Percentiles rank a stretch among this genome's conserved stretches.
Conservation (phyloP, 2,329 filamentous ascomycete genomes). For the Aspergillus cejpii region DNA sequence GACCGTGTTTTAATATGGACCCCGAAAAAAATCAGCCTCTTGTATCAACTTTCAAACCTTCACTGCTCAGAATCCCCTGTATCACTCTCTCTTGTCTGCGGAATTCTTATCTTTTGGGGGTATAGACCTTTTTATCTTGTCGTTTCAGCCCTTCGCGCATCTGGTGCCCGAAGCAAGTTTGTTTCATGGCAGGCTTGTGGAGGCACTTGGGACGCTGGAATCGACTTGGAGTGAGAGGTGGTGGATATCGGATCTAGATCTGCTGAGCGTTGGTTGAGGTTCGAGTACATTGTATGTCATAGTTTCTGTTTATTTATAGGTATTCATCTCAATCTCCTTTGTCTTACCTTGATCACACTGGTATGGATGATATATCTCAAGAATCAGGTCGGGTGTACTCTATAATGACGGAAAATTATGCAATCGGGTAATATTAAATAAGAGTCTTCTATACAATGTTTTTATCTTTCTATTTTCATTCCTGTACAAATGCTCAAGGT, state of each 20-base stretch:
- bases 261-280: conserved; percentile 4
- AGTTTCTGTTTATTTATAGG: conserved; percentile 24
- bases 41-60: conserved; percentile 15
- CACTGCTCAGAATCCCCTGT: conserved; percentile 15
- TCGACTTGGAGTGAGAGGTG: conserved; percentile 7
- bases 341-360: conserved; percentile 13
- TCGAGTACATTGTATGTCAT: conserved; percentile 16
- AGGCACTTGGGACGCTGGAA: too few species aligned
- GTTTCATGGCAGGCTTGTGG: too few species aligned
- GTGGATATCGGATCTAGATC: conserved; percentile 16
- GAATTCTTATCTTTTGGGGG: conserved; percentile 10
- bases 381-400: too few species aligned
- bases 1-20: conserved; percentile 38
- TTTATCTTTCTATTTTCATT: neutral
- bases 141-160: conserved; percentile 12
- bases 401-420: too few species aligned
- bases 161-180: conserved; percentile 8
- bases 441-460: neutral
- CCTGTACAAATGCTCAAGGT: conserved; percentile 2
- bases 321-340: conserved; percentile 29
- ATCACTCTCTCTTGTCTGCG: conserved; percentile 12
- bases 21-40: conserved; percentile 30
- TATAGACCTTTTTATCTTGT: conserved; percentile 20
- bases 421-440: neutral
- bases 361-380: too few species aligned